Percentiles rank a stretch among this genome's conserved stretches.
phyloP scores from a whole-genome alignment of 352 stramenopile species.

The Globisporangium canariense region DNA sequence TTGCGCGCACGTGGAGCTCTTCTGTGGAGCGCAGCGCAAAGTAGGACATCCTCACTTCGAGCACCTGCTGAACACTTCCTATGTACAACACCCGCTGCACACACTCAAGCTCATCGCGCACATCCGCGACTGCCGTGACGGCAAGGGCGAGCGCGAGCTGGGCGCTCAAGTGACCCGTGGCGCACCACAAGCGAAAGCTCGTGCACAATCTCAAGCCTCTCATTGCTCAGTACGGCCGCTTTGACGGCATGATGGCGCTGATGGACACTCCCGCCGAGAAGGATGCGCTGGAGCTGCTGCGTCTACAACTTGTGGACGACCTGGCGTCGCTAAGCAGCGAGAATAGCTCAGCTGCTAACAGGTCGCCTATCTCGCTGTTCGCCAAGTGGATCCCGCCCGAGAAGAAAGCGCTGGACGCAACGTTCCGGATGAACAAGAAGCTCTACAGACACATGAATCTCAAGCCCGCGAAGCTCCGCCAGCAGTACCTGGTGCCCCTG shows the following conservation, averaged over 20 bases:
- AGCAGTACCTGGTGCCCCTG: conserved; percentile 40
- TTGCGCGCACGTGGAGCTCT: conserved; percentile 7
- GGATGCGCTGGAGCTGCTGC: conserved; percentile 30
- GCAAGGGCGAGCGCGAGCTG: conserved; percentile 39
- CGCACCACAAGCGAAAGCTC: conserved; percentile 26
- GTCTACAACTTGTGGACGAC: conserved; percentile 30
- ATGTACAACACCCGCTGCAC: conserved; percentile 38
- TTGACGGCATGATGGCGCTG: conserved; percentile 38
- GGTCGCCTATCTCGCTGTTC: conserved; percentile 30
- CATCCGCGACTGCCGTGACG: conserved; percentile 40
- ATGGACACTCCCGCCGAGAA: conserved; percentile 36
- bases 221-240: conserved; percentile 39
- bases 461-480: conserved; percentile 32
- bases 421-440: conserved; percentile 39
- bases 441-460: conserved; percentile 40
- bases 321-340: conserved; percentile 16
- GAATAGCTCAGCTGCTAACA: background rate
- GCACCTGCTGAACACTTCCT: conserved; percentile 32
- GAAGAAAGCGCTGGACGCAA: conserved; percentile 38
- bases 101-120: conserved; percentile 54
- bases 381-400: conserved; percentile 58
- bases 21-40: conserved; percentile 27
- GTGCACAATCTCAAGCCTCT: conserved; percentile 44
- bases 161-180: conserved; percentile 32
- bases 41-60: conserved; percentile 24